Conservation (phyloP, 192 early-diverging fungal genomes). For the Geranomyces variabilis region DNA sequence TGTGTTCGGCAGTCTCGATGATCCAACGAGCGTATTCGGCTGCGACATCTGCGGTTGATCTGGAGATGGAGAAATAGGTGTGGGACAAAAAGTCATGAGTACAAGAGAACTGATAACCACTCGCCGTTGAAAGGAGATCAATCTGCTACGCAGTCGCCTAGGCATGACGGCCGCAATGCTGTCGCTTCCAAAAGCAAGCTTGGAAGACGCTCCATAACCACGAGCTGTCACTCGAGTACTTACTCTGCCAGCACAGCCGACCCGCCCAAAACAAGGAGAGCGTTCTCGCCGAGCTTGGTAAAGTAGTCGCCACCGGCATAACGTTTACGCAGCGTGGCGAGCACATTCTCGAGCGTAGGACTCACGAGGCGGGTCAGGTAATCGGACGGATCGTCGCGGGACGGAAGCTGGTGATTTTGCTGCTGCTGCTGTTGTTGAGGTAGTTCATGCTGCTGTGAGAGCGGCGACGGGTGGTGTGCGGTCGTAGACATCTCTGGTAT, state of each 20-base stretch:
- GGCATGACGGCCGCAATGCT: background rate
- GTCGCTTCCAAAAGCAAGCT: too few relatives aligned
- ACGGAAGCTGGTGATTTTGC: too few relatives aligned
- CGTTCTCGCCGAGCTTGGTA: constrained; percentile 33
- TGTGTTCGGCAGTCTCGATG: constrained; percentile 17
- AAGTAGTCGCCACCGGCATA: constrained; percentile 25
- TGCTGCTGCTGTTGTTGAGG: too few relatives aligned
- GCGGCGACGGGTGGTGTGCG: too few relatives aligned
- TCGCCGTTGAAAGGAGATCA: background rate
- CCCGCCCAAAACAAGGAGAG: constrained; percentile 25
- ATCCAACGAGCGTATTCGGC: constrained; percentile 29
- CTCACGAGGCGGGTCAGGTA: constrained; percentile 14
- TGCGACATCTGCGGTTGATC: constrained; percentile 24
- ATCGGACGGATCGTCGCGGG: background rate
- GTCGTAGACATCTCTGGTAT: too few relatives aligned
- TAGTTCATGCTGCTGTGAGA: too few relatives aligned
- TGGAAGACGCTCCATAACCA: too few relatives aligned
- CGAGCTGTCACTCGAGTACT: too few relatives aligned
- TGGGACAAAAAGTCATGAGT: too few relatives aligned
- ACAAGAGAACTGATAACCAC: background rate
- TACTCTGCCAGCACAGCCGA: constrained; percentile 19
- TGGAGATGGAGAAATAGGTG: constrained; percentile 1
- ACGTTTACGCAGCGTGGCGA: constrained; percentile 14
- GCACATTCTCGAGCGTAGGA: constrained; percentile 29
- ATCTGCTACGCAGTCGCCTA: background rate